These are phyloP conservation scores for Asterionellopsis glacialis DNA, from an alignment of 108 stramenopile species.

Conservation along the genomic window DNA sequence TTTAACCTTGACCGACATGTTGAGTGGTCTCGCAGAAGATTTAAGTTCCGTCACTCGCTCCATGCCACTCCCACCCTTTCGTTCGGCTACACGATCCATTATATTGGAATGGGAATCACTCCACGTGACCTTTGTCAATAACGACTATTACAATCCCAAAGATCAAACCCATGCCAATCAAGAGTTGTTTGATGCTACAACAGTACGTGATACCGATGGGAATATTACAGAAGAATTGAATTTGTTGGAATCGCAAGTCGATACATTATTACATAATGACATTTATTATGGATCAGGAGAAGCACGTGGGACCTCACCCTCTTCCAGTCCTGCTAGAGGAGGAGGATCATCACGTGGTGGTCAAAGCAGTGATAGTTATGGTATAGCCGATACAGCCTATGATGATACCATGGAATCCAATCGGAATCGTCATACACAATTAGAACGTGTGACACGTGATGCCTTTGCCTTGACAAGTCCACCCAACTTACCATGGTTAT, in stretches of 20 bases:
- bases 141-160: conserved; percentile 8
- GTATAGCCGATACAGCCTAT: background rate
- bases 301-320: background rate
- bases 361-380: too few species aligned
- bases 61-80: conserved; percentile 59
- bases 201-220: conserved; percentile 19
- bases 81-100: conserved; percentile 46
- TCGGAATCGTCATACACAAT: conserved; percentile 21
- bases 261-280: conserved; percentile 39
- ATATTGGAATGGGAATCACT: conserved; percentile 41
- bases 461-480: conserved; percentile 63
- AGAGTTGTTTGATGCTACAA: conserved; percentile 3
- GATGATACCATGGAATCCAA: conserved; percentile 11
- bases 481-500: conserved; percentile 59
- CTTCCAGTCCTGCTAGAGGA: too few species aligned
- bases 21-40: conserved; percentile 31
- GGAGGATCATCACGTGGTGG: too few species aligned
- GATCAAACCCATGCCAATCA: background rate
- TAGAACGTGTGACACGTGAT: conserved; percentile 47
- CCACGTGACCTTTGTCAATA: conserved; percentile 30
- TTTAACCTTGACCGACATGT: conserved; percentile 58
- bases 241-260: conserved; percentile 62
- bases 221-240: conserved; percentile 48
- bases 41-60: background rate
- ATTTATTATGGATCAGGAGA: conserved; percentile 1